Evolutionary conservation across 2,329 filamentous ascomycete species (phyloP), one percentile per base, ranked within the genome.

Genomic region (Colletotrichum paranaense): DNA sequence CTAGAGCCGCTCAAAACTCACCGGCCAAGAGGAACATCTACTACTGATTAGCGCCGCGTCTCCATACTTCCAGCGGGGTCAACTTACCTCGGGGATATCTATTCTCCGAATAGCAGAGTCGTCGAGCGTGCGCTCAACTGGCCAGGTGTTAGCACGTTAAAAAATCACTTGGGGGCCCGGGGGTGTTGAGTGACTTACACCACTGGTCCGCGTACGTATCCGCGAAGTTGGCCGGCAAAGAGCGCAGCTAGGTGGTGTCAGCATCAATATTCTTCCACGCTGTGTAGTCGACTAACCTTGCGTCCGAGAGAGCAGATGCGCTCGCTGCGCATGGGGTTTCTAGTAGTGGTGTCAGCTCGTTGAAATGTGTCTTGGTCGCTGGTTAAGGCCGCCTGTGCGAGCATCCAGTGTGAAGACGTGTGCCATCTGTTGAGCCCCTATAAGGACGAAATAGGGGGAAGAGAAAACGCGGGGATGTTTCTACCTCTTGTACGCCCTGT

Each of bases 61-160:
- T 16, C 5, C 8, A 4, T 8, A n/a, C 42, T 49, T 8, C 3
- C 9, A 49, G 16, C 19, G 42, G 42, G 3, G 42, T 49, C 6
- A 49, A 49, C 42, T 49, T n/a, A 19, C 42, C 42, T 49, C 91
- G 1, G 92, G 92, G 68, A 94, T 89, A 76, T 88, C 86, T 69
- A 92, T 92, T 57, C 91, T 84, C 77, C 92, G 88, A 78, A 94
- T 92, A 14, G 93, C 93, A 70, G 87, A 90, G 84, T 97, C 94
- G 78, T 97, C 94, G 49, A 97, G 87, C 0, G 92, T 92, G 56
- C 94, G 87, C 83, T 96, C 56, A 19, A 55, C n/a, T 59, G 8
- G 5, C 3, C 5, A 12, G 19, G 22, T 26, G 28, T 59, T 28
- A 38, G 28, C 57, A 59, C 2, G 1, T 35, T 6, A n/a, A 26